Conservation (phyloP, 164 flowering plant genomes). For the Annona cherimola region DNA sequence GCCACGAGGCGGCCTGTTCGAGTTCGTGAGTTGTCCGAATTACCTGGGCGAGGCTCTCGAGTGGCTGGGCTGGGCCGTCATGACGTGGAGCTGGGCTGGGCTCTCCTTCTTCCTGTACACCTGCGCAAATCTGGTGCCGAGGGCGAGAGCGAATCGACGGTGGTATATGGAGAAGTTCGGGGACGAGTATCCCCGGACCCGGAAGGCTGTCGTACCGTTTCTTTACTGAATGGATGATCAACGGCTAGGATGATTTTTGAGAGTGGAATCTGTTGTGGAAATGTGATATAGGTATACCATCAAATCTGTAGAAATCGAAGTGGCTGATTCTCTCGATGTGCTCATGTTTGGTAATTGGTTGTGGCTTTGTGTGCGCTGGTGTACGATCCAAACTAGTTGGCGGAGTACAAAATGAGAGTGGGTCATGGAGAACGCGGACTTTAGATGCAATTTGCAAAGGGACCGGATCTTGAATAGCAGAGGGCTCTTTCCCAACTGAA, state of each 20-base stretch:
- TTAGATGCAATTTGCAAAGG: too few species aligned
- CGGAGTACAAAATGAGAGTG: too few species aligned
- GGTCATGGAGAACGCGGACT: too few species aligned
- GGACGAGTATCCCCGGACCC: constrained; percentile 70
- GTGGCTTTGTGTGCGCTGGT: too few species aligned
- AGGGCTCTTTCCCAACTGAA: too few species aligned
- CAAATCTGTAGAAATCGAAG: too few species aligned
- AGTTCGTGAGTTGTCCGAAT: constrained; percentile 80
- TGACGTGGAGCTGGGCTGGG: constrained; percentile 84
- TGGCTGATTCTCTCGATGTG: too few species aligned
- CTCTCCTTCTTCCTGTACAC: constrained; percentile 74
- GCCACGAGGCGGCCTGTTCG: constrained; percentile 80
- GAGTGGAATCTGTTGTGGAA: too few species aligned
- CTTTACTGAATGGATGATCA: constrained; percentile 34
- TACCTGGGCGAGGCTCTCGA: constrained; percentile 87
- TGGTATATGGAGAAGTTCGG: constrained; percentile 87
- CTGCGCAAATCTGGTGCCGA: constrained; percentile 76
- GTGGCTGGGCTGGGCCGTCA: constrained; percentile 88
- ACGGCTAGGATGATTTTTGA: neutral
- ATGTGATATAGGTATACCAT: too few species aligned
- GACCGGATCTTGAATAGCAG: too few species aligned
- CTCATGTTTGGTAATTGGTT: too few species aligned
- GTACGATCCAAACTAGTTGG: too few species aligned
- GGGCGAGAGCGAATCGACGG: constrained; percentile 55
- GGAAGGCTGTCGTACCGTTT: constrained; percentile 83